Evolutionary conservation across 2,329 filamentous ascomycete genomes (phyloP), one percentile per base, ranked within the genome.

Genomic region (Rutstroemia sp.): DNA sequence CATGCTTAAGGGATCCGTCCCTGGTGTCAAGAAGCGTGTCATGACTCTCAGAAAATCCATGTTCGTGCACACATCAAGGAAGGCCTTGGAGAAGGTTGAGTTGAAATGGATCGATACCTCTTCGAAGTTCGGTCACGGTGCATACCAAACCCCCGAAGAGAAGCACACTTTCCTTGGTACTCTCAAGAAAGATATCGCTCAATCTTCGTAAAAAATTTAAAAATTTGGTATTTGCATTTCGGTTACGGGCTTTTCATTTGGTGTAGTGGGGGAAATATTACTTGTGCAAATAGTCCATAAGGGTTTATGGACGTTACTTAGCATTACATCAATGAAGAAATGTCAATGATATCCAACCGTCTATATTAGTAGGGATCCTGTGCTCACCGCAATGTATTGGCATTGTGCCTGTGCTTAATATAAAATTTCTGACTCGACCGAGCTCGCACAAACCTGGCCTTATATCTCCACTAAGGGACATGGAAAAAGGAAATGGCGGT

Each of bases 41-140:
- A 89, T 97, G 82, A 99, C 94, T 68, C 88, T 99, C 71, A 89
- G 94, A 78, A 99, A 97, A 84, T 95, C 92, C 68, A 94, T 99
- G 84, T 97, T 94, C 85, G 83, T 81, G 63, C 94, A 99, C 84
- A 97, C 92, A 70, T 96, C 88, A 73, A 84, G 94, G 75, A 91
- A 87, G 76, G 89, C 94, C 57, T 83, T 96, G 73, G 94, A 99
- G 88, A 97, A 99, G 89, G 89, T 97, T 76, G 89, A 92, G 73
- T 89, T 99, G 82, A 99, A 99, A 82, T 99, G 94, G 94, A 99
- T 99, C 88, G 94, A 99, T 73, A 99, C 94, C 71, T 96, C 92
- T 63, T 96, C 92, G 81, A 95, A 99, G 84, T 99, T 99, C 78
- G 94, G 94, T 78, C 94, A 99, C 82, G 94, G 94, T 86, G 92